Evolutionary conservation across 768 basidiomycete genomes (phyloP), one percentile per base, ranked within the genome.

Genomic region (Xerocomellus dryophilus): DNA sequence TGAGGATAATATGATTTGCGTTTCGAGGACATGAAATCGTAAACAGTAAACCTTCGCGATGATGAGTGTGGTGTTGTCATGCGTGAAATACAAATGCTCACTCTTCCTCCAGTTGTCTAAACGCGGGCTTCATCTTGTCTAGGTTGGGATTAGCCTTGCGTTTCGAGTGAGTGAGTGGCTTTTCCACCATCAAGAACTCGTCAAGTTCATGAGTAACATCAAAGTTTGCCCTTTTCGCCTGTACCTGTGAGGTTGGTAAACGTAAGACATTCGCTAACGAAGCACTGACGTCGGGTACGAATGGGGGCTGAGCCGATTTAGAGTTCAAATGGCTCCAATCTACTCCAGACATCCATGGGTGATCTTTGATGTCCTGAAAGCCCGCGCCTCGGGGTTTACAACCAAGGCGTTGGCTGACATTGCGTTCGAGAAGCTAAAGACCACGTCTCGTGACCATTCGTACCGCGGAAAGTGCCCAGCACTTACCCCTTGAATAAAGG

Each of bases 151-250:
- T 90, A 31, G 83, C 85, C 66, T 96, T 98, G 34, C 97, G 86
- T 71, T 93, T 97, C 42, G 89, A 79, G 58, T 95, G 93, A 51
- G 93, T 97, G 51, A 98, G 74, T n/a, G 96, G 96, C 69, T 98
- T 98, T 74, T 98, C 96, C 48, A 95, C 95, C 81, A 98, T 83
- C 65, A 99, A 72, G 64, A 98, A 89, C 70, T 99, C 97, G 68
- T 99, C 95, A 10, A 99, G 81, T 74, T 98, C 97, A 66, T 98
- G 94, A 34, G 93, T 85, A 35, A 97, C 88, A 67, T 99, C 96
- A 71, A 98, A 99, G 71, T 99, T 98, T n/a, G 94, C 91, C 72
- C 88, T 88, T 69, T 95, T 94, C 71, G 88, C 84, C 95, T 99
- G 66, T 25, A 32, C 20, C 18, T 11, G 20, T 25, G 35, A 34